Percentiles rank a stretch among this genome's conserved stretches.
Conservation (phyloP, 2,329 filamentous ascomycete species). For the Xenosphaeropsis pyriputrescens region DNA sequence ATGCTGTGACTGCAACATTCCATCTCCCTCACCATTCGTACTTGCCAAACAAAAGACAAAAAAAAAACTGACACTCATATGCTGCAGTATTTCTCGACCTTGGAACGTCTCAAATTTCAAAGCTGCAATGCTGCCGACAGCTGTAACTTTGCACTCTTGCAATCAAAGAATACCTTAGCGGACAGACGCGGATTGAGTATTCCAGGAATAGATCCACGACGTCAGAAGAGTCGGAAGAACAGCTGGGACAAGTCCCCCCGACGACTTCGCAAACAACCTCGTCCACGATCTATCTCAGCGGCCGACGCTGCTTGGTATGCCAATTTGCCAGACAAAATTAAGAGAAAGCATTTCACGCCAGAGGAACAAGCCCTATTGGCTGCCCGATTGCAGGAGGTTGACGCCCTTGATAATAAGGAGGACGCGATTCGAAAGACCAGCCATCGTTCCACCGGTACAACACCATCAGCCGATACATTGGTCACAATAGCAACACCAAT, state of each 20-base stretch:
- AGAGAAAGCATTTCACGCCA: constrained; percentile 51
- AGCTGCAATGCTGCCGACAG: constrained; percentile 17
- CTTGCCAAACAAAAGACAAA: background rate
- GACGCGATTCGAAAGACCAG: constrained; percentile 36
- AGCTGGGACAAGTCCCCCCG: constrained; percentile 14
- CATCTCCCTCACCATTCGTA: background rate
- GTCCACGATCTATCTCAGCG: constrained; percentile 24
- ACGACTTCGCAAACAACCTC: constrained; percentile 12
- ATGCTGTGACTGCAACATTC: constrained; percentile 1
- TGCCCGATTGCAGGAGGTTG: constrained; percentile 31
- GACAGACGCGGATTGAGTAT: constrained; percentile 14
- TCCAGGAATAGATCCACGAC: constrained; percentile 10
- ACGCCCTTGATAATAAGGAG: constrained; percentile 42
- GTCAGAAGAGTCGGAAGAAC: constrained; percentile 4
- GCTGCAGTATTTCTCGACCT: constrained; percentile 54
- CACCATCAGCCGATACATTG: constrained; percentile 11
- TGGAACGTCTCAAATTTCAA: constrained; percentile 56
- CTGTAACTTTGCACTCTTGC: constrained; percentile 12
- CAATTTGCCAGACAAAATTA: constrained; percentile 57
- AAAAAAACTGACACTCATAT: constrained; percentile 4
- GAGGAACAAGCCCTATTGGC: constrained; percentile 55
- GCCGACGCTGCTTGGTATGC: constrained; percentile 54
- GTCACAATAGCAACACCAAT: constrained; percentile 7
- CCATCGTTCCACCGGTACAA: constrained; percentile 21
- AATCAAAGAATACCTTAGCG: constrained; percentile 11